A percentile compares a stretch with the other conserved stretches of the same genome.
These are phyloP conservation scores for Butyriboletus loyo DNA, from an alignment of 768 basidiomycete species.

Conservation along the genomic window DNA sequence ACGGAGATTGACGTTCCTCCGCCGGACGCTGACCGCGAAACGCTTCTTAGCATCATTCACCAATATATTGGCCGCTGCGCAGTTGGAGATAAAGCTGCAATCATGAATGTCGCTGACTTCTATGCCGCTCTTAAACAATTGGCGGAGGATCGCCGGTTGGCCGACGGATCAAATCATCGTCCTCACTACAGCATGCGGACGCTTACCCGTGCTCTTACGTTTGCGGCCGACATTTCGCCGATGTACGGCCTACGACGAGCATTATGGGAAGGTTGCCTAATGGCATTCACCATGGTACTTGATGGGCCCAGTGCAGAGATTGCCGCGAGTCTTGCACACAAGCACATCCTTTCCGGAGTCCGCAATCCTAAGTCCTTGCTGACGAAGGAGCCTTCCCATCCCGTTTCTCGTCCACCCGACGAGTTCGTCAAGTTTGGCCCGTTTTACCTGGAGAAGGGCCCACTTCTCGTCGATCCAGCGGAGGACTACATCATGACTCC, in stretches of 20 bases:
- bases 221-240: slow-evolving; percentile 78
- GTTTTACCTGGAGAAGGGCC: slow-evolving; percentile 85
- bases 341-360: slow-evolving; percentile 74
- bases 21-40: slow-evolving; percentile 89
- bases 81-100: slow-evolving; percentile 79
- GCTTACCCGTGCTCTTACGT: slow-evolving; percentile 83
- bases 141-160: slow-evolving; percentile 70
- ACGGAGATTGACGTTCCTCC: slow-evolving; percentile 95
- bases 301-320: slow-evolving; percentile 65
- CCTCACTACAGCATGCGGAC: slow-evolving; percentile 99
- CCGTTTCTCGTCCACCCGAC: slow-evolving; percentile 42
- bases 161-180: slow-evolving; percentile 88
- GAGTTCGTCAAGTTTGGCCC: slow-evolving; percentile 84
- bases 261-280: slow-evolving; percentile 94
- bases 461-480: slow-evolving; percentile 54
- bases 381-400: slow-evolving; percentile 60
- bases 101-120: slow-evolving; percentile 91
- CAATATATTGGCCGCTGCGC: slow-evolving; percentile 87
- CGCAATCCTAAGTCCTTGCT: slow-evolving; percentile 78
- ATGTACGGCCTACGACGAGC: slow-evolving; percentile 80
- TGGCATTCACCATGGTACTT: slow-evolving; percentile 97
- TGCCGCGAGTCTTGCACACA: slow-evolving; percentile 68
- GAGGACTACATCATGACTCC: slow-evolving; percentile 94
- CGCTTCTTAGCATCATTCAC: slow-evolving; percentile 77
- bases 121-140: slow-evolving; percentile 79